Evolutionary conservation across 106 monocot species (phyloP), one percentile per base, ranked within the genome.

Genomic region (Dioscorea zingiberensis): DNA sequence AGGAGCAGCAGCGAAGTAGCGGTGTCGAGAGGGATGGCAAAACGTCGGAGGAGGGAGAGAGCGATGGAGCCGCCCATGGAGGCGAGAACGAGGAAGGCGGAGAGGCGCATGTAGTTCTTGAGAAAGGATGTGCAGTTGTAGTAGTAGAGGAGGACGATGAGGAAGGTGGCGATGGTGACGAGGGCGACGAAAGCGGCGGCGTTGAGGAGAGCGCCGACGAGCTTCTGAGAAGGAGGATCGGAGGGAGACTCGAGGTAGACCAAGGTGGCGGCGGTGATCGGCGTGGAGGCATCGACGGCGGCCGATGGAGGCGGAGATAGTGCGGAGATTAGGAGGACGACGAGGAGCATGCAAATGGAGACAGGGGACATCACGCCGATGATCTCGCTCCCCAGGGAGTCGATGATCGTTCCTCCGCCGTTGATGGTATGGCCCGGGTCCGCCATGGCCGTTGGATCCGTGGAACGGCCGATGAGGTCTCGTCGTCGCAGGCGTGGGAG

Each of bases 111-210:
- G 81, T 97, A 97, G 81, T 74, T 74, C 38, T 79, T 78, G 44
- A 91, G 85, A 73, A 87, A 91, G 18, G 27, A 14, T 53, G 79
- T 88, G 85, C 61, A 92, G 75, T 81, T 83, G 85, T 84, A 88
- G 84, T 97, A 97, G 85, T 88, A 97, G 59, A 95, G 83, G 45
- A 92, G 63, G 54, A 97, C 80, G 56, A 97, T 75, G 64, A 89
- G 64, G 60, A 78, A 76, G 69, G 76, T 76, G 27, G 67, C 84
- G 56, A 51, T 68, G 62, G 81, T 48, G 67, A 89, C 27, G 19
- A 89, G 58, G 62, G 67, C 67, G 46, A 89, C 76, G 70, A 89
- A 89, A 73, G 66, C 84, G 15, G 54, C 47, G 44, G 84, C 84
- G 59, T 84, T 83, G 67, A 89, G 84, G 63, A 84, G 78, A 26